Conservation (phyloP, 306 rosid species). For the Pueraria montana region DNA sequence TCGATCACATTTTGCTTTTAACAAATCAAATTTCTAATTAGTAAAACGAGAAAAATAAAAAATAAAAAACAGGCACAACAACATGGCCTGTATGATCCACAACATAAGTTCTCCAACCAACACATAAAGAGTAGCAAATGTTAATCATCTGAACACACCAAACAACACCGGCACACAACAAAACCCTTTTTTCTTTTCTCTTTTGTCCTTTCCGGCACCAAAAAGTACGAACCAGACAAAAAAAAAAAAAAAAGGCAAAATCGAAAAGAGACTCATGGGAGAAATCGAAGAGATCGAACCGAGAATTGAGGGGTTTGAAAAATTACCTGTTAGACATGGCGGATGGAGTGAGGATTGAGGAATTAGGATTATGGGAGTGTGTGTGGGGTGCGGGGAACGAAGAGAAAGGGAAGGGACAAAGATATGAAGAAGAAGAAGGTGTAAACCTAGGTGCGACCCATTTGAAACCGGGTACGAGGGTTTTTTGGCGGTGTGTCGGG, state of each 20-base stretch:
- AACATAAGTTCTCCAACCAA: too few species aligned
- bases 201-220: background rate
- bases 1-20: background rate
- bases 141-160: conserved; percentile 8
- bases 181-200: background rate
- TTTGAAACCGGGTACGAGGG: conserved; percentile 33
- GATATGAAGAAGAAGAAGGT: background rate
- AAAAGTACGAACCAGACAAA: background rate
- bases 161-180: conserved; percentile 19
- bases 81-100: background rate
- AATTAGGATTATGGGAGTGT: background rate
- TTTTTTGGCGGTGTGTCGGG: conserved; percentile 37
- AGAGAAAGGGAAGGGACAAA: background rate
- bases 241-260: background rate
- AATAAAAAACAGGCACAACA: background rate
- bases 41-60: background rate
- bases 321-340: conserved; percentile 77
- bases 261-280: too few species aligned
- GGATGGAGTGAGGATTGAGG: conserved; percentile 20
- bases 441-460: conserved; percentile 39
- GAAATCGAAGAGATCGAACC: background rate
- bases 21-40: background rate
- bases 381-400: background rate
- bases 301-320: background rate
- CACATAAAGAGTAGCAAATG: background rate